Percentiles rank a stretch among this genome's conserved stretches.
These are phyloP conservation scores for Xylariaceae sp. DNA, from an alignment of 2,329 filamentous ascomycete species.

Conservation along the genomic window DNA sequence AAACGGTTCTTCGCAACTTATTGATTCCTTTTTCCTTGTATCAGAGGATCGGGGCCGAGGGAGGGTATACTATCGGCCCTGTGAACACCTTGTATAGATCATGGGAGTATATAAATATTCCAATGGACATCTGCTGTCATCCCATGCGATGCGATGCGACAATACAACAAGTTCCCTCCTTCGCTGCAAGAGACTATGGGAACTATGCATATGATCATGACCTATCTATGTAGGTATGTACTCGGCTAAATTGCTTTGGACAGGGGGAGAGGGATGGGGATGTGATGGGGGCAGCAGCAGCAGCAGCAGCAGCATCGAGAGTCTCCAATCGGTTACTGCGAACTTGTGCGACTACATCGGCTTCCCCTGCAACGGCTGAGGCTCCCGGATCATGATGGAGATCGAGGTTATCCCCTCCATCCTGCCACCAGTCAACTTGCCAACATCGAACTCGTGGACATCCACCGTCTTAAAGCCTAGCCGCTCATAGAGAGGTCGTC, in stretches of 20 bases:
- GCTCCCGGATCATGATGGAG: constrained; percentile 31
- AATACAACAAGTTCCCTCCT: not conserved
- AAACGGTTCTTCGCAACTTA: not conserved
- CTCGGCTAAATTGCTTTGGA: not conserved
- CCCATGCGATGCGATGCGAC: constrained; percentile 1
- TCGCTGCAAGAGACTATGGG: not conserved
- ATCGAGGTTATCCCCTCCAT: constrained; percentile 19
- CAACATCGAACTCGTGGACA: constrained; percentile 26
- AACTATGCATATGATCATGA: not conserved
- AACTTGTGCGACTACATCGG: not conserved
- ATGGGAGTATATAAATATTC: not conserved
- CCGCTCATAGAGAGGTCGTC: constrained; percentile 36
- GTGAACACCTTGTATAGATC: not conserved
- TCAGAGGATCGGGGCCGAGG: no score
- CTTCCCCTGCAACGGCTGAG: constrained; percentile 11
- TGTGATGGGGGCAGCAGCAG: not conserved
- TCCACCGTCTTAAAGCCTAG: constrained; percentile 36
- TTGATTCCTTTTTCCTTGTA: no score
- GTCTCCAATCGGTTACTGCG: not conserved
- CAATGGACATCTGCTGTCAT: constrained; percentile 1
- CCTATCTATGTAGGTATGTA: not conserved
- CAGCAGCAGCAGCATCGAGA: not conserved
- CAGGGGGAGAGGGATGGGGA: not conserved
- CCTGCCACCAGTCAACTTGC: constrained; percentile 17
- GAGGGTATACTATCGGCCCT: no score